These are phyloP conservation scores for Metschnikowia continentalis DNA, from an alignment of 805 yeast species.

Conservation along the genomic window DNA sequence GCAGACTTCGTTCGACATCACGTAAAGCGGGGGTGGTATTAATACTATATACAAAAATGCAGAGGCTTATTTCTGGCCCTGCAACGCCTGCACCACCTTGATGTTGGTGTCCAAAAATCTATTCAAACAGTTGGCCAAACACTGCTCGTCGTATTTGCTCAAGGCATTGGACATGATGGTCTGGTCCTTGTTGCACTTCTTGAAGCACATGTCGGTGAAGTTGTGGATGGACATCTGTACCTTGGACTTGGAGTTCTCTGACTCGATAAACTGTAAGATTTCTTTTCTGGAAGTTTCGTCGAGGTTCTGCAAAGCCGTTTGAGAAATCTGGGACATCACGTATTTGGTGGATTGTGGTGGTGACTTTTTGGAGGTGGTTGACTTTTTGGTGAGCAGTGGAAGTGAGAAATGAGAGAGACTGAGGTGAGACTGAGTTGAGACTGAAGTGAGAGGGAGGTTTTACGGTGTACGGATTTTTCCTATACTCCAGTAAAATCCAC, in stretches of 20 bases:
- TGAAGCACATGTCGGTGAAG: conserved; percentile 88
- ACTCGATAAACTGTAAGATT: conserved; percentile 68
- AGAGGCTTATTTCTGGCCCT: conserved; percentile 25
- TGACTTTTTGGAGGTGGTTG: too few relatives aligned
- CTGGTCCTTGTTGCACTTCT: conserved; percentile 61
- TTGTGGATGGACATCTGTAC: conserved; percentile 82
- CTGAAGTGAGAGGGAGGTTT: too few relatives aligned
- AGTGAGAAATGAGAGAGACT: too few relatives aligned
- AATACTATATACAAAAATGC: conserved; percentile 8
- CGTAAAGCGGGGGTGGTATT: background rate
- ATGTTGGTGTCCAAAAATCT: conserved; percentile 85
- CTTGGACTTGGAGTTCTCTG: conserved; percentile 82
- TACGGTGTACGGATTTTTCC: too few relatives aligned
- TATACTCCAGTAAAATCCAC: too few relatives aligned
- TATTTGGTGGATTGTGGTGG: background rate
- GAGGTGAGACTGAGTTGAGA: too few relatives aligned
- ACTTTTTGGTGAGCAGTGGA: too few relatives aligned
- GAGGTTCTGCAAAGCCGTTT: conserved; percentile 33
- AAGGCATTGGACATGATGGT: conserved; percentile 47
- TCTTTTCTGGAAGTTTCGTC: conserved; percentile 74
- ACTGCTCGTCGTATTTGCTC: conserved; percentile 57
- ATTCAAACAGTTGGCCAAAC: conserved; percentile 78
- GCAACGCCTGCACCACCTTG: conserved; percentile 63
- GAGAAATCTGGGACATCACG: conserved; percentile 34
- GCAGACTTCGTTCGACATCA: background rate